Conservation (phyloP, 2,329 filamentous ascomycete genomes). For the Ophiosphaerella herpotricha region DNA sequence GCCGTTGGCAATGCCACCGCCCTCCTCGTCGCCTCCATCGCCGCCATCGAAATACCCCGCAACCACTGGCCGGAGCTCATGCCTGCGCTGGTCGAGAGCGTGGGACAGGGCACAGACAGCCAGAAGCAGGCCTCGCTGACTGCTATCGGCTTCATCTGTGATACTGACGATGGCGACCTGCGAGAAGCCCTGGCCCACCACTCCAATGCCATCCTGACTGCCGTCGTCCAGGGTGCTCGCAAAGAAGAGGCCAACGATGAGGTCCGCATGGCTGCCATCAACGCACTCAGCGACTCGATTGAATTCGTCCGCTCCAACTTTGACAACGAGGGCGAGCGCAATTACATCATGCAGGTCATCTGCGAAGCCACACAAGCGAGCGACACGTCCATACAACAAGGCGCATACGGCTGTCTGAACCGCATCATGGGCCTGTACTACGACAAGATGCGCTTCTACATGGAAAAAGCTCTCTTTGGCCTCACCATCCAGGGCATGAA, state of each 20-base stretch:
- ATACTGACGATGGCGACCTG: constrained; percentile 87
- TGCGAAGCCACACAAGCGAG: constrained; percentile 97
- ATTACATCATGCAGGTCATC: constrained; percentile 99
- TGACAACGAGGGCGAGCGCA: constrained; percentile 97
- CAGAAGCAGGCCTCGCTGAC: constrained; percentile 94
- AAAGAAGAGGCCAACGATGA: constrained; percentile 94
- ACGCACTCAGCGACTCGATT: constrained; percentile 90
- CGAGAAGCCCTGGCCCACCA: constrained; percentile 79
- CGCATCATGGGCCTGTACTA: constrained; percentile 99
- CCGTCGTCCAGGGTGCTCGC: constrained; percentile 94
- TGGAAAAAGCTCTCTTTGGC: constrained; percentile 99
- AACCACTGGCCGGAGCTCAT: constrained; percentile 94
- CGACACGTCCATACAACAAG: constrained; percentile 90
- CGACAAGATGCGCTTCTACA: constrained; percentile 99
- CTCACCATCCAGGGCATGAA: constrained; percentile 99
- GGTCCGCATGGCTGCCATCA: constrained; percentile 89
- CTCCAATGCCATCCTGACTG: constrained; percentile 96
- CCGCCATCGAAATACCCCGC: constrained; percentile 89
- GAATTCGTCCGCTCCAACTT: constrained; percentile 99
- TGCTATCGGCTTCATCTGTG: constrained; percentile 98
- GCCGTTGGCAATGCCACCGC: constrained; percentile 88
- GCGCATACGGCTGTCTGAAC: constrained; percentile 95
- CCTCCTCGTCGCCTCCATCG: constrained; percentile 94
- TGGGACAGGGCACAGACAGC: constrained; percentile 81
- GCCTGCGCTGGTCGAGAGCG: constrained; percentile 85